Percentiles rank a stretch among this genome's conserved stretches.
Conservation (phyloP, 352 stramenopile genomes). For the Globisporangium radiosum region DNA sequence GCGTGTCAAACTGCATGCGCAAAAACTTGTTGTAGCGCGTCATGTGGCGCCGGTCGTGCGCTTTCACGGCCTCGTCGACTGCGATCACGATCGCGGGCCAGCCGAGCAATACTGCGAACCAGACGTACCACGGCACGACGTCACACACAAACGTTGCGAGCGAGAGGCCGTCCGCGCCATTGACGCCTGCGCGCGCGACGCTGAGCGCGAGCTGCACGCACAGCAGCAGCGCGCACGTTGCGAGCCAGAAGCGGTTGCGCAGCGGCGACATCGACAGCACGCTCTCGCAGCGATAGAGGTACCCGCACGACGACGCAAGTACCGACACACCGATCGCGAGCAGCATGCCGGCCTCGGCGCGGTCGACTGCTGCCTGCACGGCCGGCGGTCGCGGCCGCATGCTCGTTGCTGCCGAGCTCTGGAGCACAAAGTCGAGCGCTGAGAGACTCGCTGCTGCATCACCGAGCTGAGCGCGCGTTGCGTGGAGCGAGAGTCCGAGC, state of each 20-base stretch:
- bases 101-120: constrained; percentile 30
- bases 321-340: constrained; percentile 60
- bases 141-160: constrained; percentile 40
- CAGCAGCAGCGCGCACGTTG: constrained; percentile 18
- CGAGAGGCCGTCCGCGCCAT: constrained; percentile 40
- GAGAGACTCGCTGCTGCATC: constrained; percentile 24
- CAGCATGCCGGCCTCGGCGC: constrained; percentile 70
- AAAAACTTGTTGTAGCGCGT: constrained; percentile 82
- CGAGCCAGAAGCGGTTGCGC: constrained; percentile 60
- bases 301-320: constrained; percentile 62
- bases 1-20: constrained; percentile 85
- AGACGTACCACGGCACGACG: constrained; percentile 57
- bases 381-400: constrained; percentile 36
- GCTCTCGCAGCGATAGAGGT: constrained; percentile 75
- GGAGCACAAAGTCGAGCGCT: constrained; percentile 63
- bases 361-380: constrained; percentile 56
- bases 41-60: constrained; percentile 66
- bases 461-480: constrained; percentile 16
- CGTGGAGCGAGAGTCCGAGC: constrained; percentile 57
- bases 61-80: constrained; percentile 67
- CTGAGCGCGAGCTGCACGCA: constrained; percentile 44
- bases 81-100: constrained; percentile 62
- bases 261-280: constrained; percentile 58
- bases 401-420: constrained; percentile 22
- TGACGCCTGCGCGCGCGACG: constrained; percentile 31